Evolutionary conservation across 1,284 basidiomycete genomes (phyloP), one percentile per base, ranked within the genome.

Genomic region (Heterobasidion irregulare): DNA sequence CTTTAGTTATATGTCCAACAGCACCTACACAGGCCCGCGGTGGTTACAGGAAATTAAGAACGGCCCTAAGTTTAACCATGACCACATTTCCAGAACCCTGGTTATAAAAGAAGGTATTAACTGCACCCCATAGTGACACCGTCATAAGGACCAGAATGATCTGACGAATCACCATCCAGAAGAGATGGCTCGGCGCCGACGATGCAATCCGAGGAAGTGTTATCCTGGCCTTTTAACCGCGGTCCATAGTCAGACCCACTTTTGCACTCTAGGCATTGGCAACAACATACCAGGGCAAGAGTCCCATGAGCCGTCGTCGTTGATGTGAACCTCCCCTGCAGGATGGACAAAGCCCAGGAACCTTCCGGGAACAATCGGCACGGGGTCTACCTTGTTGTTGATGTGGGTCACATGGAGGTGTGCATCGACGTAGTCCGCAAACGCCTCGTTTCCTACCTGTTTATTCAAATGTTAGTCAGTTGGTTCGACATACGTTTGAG

Each of bases 141-240:
- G 57, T 82, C 75, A 62, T 84, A 86, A 7, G 83, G 82, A 1
- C 80, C 80, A 56, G 70, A 65, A 59, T 87, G 85, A 57, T 86
- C 70, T 8, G 59, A 48, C 51, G 62, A 35, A 49, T 73, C 60
- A 1, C 77, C 70, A 0, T 71, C 70, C 15, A 79, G 73, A 55
- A 86, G 73, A 26, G 71, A 74, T 1, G 71, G 64, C 0, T 86
- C 84, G 56, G 79, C 78, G 2, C 82, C 83, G 33, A 74, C 74
- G 13, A 68, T 76, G 65, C 84, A 87, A 50, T 70, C 65, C 1
- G 50, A 57, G 58, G 76, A 77, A 6, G 72, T 61, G 60, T 82
- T 84, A 54, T 86, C 84, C 59, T 83, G 75, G 1, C 80, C 80
- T 77, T 10, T 41, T n/a, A 10, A 8, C n/a, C 12, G 5, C 10